Conservation (phyloP, 768 basidiomycete genomes). For the Symmetrospora coprosmae region DNA sequence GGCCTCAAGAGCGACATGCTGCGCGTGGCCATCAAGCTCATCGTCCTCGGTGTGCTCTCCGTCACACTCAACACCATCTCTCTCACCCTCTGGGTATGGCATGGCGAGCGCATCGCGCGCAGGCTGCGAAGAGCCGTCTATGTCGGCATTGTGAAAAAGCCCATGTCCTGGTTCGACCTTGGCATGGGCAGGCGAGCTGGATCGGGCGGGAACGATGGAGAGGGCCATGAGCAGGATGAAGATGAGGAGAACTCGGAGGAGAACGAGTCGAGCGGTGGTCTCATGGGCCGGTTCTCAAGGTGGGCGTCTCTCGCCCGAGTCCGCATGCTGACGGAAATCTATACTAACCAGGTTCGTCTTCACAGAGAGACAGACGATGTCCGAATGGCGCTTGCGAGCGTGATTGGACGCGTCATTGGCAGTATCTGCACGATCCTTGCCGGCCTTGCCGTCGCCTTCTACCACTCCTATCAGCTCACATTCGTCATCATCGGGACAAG, state of each 20-base stretch:
- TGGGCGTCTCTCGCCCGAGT: slow-evolving; percentile 34
- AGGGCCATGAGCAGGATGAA: slow-evolving; percentile 40
- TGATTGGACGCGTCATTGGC: slow-evolving; percentile 62
- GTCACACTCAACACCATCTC: slow-evolving; percentile 61
- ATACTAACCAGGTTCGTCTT: not conserved
- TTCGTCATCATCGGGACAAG: slow-evolving; percentile 83
- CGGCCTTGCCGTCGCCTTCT: slow-evolving; percentile 67
- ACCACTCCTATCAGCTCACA: slow-evolving; percentile 64
- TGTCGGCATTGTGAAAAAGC: slow-evolving; percentile 50
- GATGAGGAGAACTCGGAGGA: slow-evolving; percentile 40
- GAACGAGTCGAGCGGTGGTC: slow-evolving; percentile 47
- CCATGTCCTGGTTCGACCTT: slow-evolving; percentile 82
- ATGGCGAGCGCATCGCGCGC: slow-evolving; percentile 65
- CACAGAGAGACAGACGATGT: slow-evolving; percentile 90
- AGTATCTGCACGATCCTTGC: slow-evolving; percentile 64
- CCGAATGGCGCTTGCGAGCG: slow-evolving; percentile 65
- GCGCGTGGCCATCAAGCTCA: slow-evolving; percentile 34
- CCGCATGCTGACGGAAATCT: not conserved
- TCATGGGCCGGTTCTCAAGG: slow-evolving; percentile 88
- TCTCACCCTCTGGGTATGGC: slow-evolving; percentile 68
- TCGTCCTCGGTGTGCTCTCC: slow-evolving; percentile 53
- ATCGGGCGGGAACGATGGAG: too few relatives aligned
- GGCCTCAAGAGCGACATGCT: slow-evolving; percentile 30
- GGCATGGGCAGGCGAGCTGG: slow-evolving; percentile 44
- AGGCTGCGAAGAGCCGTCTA: slow-evolving; percentile 58